Evolutionary conservation across 805 yeast genomes (phyloP).

Genomic region (Saccharomycopsis vini): DNA sequence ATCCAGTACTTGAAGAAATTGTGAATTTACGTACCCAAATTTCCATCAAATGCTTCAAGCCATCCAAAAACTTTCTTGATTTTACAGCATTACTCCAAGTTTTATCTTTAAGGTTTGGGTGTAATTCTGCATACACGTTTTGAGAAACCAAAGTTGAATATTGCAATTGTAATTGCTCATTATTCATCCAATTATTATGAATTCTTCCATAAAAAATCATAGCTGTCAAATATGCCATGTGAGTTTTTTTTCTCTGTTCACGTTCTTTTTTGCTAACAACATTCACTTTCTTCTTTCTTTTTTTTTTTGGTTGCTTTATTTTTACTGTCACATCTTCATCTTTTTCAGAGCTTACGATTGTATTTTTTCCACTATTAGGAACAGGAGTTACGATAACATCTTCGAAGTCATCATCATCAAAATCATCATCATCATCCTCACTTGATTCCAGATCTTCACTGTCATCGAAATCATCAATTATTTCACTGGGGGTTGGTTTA

Average conservation of each 20-base stretch:
- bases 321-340: background rate
- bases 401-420: conserved; percentile 17
- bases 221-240: conserved; percentile 46
- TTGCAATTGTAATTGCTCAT: conserved; percentile 30
- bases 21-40: conserved; percentile 51
- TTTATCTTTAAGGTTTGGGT: conserved; percentile 32
- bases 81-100: conserved; percentile 37
- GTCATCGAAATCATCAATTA: background rate
- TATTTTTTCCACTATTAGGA: no score
- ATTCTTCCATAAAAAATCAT: conserved; percentile 59
- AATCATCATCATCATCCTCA: conserved; percentile 10
- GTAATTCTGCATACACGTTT: conserved; percentile 37
- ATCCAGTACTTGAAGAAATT: conserved; percentile 32
- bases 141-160: conserved; percentile 42
- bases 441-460: background rate
- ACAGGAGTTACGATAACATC: conserved; percentile 10
- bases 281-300: background rate
- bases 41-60: conserved; percentile 56
- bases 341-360: background rate
- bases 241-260: conserved; percentile 41
- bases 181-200: conserved; percentile 70
- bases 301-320: background rate
- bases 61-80: conserved; percentile 66
- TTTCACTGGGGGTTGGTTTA: no score
- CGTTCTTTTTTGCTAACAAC: conserved; percentile 32